Conservation (phyloP, 768 basidiomycete genomes). For the Pleurotus tuoliensis region DNA sequence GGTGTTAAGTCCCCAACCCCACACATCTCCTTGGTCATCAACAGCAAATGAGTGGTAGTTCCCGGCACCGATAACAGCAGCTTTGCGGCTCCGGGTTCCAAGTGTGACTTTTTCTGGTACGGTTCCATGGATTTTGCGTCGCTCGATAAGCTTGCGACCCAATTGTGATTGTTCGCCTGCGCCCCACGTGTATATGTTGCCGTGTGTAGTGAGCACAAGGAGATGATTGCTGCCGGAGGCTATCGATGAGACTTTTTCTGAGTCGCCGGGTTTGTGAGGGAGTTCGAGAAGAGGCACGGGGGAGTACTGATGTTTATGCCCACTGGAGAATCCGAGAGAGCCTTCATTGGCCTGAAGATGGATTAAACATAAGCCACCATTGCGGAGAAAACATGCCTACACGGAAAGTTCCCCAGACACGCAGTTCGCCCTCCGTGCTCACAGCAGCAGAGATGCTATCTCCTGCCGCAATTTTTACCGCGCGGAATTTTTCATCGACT, state of each 20-base stretch:
- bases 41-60: constrained; percentile 89
- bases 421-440: constrained; percentile 71
- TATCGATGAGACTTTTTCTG: constrained; percentile 70
- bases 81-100: constrained; percentile 56
- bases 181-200: constrained; percentile 86
- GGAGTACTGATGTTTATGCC: constrained; percentile 60
- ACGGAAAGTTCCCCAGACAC: constrained; percentile 88
- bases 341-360: constrained; percentile 65
- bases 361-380: constrained; percentile 2
- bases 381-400: constrained; percentile 38
- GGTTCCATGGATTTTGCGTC: constrained; percentile 86
- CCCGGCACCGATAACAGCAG: constrained; percentile 73
- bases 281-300: constrained; percentile 62
- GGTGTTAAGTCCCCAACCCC: constrained; percentile 95
- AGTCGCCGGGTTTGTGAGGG: constrained; percentile 55
- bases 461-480: constrained; percentile 78
- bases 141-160: constrained; percentile 84
- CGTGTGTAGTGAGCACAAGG: constrained; percentile 83
- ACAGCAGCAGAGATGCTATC: constrained; percentile 88
- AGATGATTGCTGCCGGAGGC: constrained; percentile 88
- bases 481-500: constrained; percentile 76
- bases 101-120: constrained; percentile 83
- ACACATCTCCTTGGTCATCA: constrained; percentile 77
- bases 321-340: constrained; percentile 77
- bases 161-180: constrained; percentile 89